Conservation (phyloP, 306 rosid genomes). For the Styphnolobium japonicum region DNA sequence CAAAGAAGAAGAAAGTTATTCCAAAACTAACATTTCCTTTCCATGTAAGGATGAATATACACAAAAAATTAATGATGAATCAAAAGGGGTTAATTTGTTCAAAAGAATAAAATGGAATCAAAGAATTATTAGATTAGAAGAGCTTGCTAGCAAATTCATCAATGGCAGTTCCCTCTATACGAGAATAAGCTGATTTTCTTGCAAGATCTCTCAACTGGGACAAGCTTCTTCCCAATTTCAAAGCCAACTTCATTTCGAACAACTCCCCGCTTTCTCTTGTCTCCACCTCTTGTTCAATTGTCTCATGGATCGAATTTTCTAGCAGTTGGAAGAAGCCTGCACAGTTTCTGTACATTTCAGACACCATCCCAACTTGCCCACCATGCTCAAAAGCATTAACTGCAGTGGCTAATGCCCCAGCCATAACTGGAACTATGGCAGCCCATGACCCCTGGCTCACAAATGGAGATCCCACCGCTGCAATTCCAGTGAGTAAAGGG, state of each 20-base stretch:
- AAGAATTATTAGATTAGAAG: background rate
- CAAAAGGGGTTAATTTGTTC: background rate
- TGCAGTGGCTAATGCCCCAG: conserved; percentile 51
- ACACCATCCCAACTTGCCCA: conserved; percentile 68
- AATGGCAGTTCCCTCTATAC: background rate
- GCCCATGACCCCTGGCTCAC: conserved; percentile 27
- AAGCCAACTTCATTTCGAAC: conserved; percentile 53
- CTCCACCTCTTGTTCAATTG: conserved; percentile 34
- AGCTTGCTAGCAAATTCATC: conserved; percentile 57
- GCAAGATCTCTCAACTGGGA: conserved; percentile 45
- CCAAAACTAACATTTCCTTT: background rate
- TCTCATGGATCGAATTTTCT: conserved; percentile 29
- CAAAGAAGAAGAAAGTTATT: too few species aligned
- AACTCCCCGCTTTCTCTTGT: conserved; percentile 58
- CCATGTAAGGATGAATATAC: background rate
- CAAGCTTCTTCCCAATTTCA: conserved; percentile 52
- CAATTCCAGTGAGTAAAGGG: conserved; percentile 65
- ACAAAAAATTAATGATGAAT: too few species aligned
- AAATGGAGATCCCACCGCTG: conserved; percentile 49
- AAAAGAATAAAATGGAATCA: background rate
- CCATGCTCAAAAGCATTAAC: conserved; percentile 60
- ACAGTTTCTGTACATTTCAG: conserved; percentile 64
- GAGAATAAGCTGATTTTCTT: conserved; percentile 24
- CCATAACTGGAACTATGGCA: conserved; percentile 26
- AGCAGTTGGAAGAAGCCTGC: conserved; percentile 48